phyloP scores from a whole-genome alignment of 2,329 filamentous ascomycete genomes.

The Ophiocordyceps camponoti-saundersi region DNA sequence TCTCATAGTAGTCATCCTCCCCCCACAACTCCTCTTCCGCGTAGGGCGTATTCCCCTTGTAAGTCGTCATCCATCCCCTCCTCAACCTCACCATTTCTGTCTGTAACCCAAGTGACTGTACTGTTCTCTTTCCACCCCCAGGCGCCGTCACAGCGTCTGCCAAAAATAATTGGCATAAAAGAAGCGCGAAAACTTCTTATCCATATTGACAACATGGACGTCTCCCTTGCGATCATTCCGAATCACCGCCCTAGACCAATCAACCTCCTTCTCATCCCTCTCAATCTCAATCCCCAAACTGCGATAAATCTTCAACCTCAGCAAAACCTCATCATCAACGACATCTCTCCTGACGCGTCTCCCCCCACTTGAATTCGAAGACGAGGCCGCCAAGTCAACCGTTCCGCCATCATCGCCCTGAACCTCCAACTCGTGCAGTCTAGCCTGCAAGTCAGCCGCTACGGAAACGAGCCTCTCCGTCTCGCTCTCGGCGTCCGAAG shows the following conservation, averaged over 20 bases:
- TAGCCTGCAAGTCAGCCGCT: constrained; percentile 54
- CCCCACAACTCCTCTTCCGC: too few relatives aligned
- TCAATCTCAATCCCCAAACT: constrained; percentile 83
- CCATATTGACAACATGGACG: constrained; percentile 87
- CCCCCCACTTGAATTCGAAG: too few relatives aligned
- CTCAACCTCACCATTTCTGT: too few relatives aligned
- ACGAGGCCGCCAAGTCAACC: background rate
- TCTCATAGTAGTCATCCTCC: too few relatives aligned
- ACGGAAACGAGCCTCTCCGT: constrained; percentile 78
- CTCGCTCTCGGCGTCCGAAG: constrained; percentile 79
- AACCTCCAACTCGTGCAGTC: constrained; percentile 66
- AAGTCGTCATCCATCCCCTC: too few relatives aligned
- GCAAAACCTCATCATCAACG: constrained; percentile 45
- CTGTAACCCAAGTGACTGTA: too few relatives aligned
- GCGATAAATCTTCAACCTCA: constrained; percentile 82
- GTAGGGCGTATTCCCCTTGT: too few relatives aligned
- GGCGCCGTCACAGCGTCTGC: constrained; percentile 48
- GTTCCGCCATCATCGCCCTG: constrained; percentile 64
- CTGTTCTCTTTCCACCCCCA: too few relatives aligned
- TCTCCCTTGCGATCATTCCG: constrained; percentile 76
- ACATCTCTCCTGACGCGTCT: constrained; percentile 15
- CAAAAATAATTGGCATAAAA: constrained; percentile 97
- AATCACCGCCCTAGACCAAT: constrained; percentile 74
- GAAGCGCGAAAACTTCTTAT: constrained; percentile 76
- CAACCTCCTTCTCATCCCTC: constrained; percentile 52